These are phyloP conservation scores for Cucumis cinereus DNA, from an alignment of 306 rosid genomes.

Conservation along the genomic window DNA sequence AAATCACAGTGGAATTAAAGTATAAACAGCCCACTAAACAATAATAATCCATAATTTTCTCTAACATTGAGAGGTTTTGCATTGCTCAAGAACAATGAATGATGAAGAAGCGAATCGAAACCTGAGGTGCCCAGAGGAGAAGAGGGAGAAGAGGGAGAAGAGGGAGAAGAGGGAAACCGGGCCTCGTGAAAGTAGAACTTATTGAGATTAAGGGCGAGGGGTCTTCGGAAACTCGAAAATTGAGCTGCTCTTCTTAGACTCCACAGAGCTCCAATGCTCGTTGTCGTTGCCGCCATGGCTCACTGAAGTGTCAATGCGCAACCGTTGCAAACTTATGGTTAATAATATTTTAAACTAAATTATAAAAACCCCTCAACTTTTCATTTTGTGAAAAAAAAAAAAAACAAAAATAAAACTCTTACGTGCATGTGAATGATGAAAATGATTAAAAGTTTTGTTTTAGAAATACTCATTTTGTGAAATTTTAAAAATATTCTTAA, in stretches of 20 bases:
- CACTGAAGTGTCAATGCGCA: too few species aligned
- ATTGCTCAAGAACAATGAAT: background rate
- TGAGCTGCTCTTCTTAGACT: constrained; percentile 24
- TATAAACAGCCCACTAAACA: background rate
- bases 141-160: too few species aligned
- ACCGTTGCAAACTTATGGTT: too few species aligned
- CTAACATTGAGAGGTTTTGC: background rate
- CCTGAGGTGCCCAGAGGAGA: constrained; percentile 48
- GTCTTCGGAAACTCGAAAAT: constrained; percentile 20
- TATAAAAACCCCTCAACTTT: too few species aligned
- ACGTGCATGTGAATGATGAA: too few species aligned
- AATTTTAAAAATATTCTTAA: too few species aligned
- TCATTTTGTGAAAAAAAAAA: too few species aligned
- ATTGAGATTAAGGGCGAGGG: constrained; percentile 13
- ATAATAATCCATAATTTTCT: background rate
- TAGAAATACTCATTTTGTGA: too few species aligned
- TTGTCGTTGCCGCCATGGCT: constrained; percentile 52
- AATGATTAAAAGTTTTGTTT: too few species aligned
- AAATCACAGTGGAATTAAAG: background rate
- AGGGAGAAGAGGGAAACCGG: constrained; percentile 27
- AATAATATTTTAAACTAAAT: too few species aligned
- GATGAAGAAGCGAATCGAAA: constrained; percentile 2
- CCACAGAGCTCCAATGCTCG: constrained; percentile 32
- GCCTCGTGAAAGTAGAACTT: constrained; percentile 22
- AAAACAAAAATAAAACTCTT: too few species aligned